Base-by-base conservation (phyloP, 225 moss, liverwort and hornwort genomes). In the Bryoerythrophyllum caledonicum region DNA sequence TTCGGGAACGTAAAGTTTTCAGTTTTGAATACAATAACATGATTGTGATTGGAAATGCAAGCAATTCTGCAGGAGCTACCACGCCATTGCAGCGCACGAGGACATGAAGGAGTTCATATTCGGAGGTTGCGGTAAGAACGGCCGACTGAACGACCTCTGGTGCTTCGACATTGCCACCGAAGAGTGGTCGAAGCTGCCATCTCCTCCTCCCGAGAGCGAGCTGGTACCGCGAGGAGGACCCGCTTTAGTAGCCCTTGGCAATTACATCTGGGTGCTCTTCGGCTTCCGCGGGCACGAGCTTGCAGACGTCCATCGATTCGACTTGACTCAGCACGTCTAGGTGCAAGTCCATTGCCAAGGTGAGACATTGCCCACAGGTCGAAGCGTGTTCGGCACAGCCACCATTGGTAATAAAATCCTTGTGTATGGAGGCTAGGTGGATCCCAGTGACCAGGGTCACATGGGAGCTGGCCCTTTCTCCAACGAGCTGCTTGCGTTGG, bases 71-170 rank as follows among this genome's bases (percentile, higher is more conserved):
- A 94, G 91, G 92, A 91, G 94, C 79, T 91, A 94, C 72, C 96
- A 94, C 64, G 90, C 92, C 81, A 81, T 96, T 34, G 82, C 92
- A 72, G 86, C 94, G 63, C 88, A 96, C 25, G 83, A 71, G 67
- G 65, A 53, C 49, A 76, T 74, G 37, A 89, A 72, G 78, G 75
- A 93, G 20, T 92, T 89, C 80, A 82, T 82, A 11, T 93, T 96
- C 53, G 96, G 96, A 19, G 96, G 96, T n/a, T 96, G 96, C 40
- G 92, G 96, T n/a, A 85, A 87, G 62, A 85, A 87, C 20, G 89
- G 91, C 37, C 86, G 94, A n/a, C 78, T 96, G 8, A 92, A 94
- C 63, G 96, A 96, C 74, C 86, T 96, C 51, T 96, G 96, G 96
- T 73, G 76, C 63, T 96, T 89, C 74, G 86, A 92, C 24, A 82